phyloP scores from a whole-genome alignment of 441 rosid genomes.

The Omphalea diandra region DNA sequence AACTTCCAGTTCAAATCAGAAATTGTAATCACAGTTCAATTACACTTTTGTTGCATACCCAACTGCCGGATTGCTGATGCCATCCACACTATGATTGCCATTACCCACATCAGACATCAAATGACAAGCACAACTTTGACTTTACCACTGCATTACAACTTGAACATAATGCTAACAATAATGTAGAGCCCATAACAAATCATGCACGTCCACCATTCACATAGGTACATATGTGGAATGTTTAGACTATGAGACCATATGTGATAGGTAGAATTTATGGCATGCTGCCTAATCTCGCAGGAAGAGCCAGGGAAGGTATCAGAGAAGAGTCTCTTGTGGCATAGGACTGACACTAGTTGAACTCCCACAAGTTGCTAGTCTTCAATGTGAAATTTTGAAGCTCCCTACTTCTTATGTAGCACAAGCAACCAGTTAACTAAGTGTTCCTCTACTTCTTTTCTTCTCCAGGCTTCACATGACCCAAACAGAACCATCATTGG shows the following conservation, averaged over 20 bases:
- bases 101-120: background rate
- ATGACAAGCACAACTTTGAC: background rate
- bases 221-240: background rate
- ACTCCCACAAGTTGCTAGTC: background rate
- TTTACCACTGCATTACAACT: background rate
- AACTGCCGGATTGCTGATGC: no score
- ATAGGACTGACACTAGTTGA: background rate
- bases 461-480: background rate
- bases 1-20: no score
- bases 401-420: background rate
- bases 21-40: no score
- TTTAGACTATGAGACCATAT: background rate
- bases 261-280: background rate
- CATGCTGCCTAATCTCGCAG: background rate
- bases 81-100: no score
- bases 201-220: background rate
- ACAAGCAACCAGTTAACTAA: background rate
- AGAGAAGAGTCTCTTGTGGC: background rate
- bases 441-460: no score
- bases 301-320: background rate
- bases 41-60: no score
- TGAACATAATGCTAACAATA: background rate
- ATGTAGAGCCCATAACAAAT: background rate
- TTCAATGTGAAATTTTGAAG: background rate
- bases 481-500: background rate